phyloP scores from a whole-genome alignment of 495 filamentous ascomycete species.

The Pyronema omphalodes region DNA sequence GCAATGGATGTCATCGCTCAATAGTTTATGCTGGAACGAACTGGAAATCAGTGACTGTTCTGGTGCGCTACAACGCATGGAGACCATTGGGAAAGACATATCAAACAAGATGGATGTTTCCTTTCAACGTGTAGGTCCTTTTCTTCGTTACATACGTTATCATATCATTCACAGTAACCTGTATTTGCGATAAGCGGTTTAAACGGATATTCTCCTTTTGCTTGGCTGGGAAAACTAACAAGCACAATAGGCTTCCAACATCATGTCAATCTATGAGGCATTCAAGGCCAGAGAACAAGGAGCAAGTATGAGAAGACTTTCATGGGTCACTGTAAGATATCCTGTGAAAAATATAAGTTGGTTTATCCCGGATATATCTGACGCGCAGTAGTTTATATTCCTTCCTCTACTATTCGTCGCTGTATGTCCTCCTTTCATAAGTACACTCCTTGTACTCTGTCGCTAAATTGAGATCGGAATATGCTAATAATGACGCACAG shows the following conservation, averaged over 20 bases:
- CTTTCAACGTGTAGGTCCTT: background rate
- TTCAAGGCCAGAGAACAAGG: conserved; percentile 15
- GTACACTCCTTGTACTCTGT: background rate
- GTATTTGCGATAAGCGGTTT: too few species aligned
- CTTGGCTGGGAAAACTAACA: too few species aligned
- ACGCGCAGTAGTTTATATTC: conserved; percentile 20
- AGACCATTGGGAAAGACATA: background rate
- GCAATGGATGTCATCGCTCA: too few species aligned
- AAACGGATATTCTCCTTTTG: too few species aligned
- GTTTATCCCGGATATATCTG: too few species aligned
- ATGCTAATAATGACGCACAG: conserved; percentile 3
- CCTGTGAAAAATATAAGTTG: too few species aligned
- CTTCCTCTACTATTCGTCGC: conserved; percentile 16
- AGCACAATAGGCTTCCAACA: conserved; percentile 6
- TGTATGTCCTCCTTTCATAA: background rate
- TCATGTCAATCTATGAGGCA: conserved; percentile 20
- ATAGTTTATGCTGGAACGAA: too few species aligned
- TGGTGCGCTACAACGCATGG: too few species aligned
- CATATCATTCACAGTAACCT: background rate
- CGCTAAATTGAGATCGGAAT: too few species aligned
- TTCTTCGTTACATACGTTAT: background rate
- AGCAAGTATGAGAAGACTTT: conserved; percentile 15
- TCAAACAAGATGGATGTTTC: too few species aligned
- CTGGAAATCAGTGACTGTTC: too few species aligned
- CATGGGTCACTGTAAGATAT: conserved; percentile 17